These are phyloP conservation scores for Nemania serpens DNA, from an alignment of 2,329 filamentous ascomycete species.

Conservation along the genomic window DNA sequence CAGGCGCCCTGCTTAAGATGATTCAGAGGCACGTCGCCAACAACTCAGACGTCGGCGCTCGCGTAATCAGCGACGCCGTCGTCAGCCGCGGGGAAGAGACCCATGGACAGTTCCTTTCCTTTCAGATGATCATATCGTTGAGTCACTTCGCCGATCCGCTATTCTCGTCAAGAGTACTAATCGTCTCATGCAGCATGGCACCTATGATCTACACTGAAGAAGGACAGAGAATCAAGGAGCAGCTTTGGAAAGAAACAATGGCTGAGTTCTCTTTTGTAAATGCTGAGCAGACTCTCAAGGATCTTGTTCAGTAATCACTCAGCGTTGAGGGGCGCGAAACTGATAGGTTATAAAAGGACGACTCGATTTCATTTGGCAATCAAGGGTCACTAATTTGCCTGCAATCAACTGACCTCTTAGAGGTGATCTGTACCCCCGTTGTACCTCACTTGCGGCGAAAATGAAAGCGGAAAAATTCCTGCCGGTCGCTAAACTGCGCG, in stretches of 20 bases:
- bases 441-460: too few relatives aligned
- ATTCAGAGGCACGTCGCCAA: neutral
- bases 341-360: too few relatives aligned
- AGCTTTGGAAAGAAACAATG: conserved; percentile 12
- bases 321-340: too few relatives aligned
- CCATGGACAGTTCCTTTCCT: neutral
- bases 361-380: too few relatives aligned
- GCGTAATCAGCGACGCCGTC: neutral
- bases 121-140: neutral
- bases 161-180: neutral
- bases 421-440: too few relatives aligned
- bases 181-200: neutral
- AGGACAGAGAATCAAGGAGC: neutral
- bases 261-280: conserved; percentile 7
- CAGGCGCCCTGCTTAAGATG: neutral
- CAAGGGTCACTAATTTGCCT: too few relatives aligned
- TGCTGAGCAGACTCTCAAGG: neutral
- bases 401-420: too few relatives aligned
- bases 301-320: neutral
- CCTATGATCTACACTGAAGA: neutral
- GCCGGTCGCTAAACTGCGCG: too few relatives aligned
- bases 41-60: neutral
- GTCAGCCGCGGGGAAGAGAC: neutral
- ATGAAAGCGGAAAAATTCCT: too few relatives aligned
- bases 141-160: neutral